Evolutionary conservation across 345 rosid genomes (phyloP).

Genomic region (Eucalyptus globulus): DNA sequence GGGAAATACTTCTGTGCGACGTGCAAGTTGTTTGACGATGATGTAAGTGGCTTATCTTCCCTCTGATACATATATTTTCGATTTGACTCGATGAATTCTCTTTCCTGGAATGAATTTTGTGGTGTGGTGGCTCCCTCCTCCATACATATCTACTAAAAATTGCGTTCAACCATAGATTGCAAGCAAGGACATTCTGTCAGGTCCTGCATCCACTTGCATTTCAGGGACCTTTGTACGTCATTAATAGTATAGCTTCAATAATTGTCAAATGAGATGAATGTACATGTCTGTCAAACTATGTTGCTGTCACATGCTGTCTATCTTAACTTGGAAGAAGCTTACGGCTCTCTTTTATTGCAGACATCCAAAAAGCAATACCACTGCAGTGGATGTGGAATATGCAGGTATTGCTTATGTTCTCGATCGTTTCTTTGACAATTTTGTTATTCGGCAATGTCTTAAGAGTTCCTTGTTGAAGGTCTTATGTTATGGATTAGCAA

Average conservation of each 20-base stretch:
- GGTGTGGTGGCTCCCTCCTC: neutral
- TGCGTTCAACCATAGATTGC: neutral
- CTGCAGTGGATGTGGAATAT: constrained; percentile 54
- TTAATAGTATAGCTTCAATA: neutral
- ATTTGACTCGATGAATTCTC: neutral
- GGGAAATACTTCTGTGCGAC: constrained; percentile 58
- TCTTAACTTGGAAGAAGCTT: neutral
- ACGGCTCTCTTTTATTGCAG: constrained; percentile 26
- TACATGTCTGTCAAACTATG: neutral
- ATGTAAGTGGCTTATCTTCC: constrained; percentile 17
- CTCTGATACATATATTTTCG: neutral
- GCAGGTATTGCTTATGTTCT: constrained; percentile 19
- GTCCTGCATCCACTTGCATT: neutral
- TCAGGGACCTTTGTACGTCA: neutral
- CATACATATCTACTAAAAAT: neutral
- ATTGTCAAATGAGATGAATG: neutral
- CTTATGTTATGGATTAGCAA: neutral
- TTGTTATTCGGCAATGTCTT: neutral
- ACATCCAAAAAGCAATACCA: constrained; percentile 51
- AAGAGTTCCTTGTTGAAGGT: neutral
- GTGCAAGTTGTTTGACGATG: constrained; percentile 72
- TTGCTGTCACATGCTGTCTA: neutral
- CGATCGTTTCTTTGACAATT: neutral
- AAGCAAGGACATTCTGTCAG: neutral
- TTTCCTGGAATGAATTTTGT: neutral